A percentile compares a stretch with the other conserved stretches of the same genome.
Evolutionary conservation across 1,139 yeast genomes (phyloP).

Genomic region (Hyphopichia fennica): DNA sequence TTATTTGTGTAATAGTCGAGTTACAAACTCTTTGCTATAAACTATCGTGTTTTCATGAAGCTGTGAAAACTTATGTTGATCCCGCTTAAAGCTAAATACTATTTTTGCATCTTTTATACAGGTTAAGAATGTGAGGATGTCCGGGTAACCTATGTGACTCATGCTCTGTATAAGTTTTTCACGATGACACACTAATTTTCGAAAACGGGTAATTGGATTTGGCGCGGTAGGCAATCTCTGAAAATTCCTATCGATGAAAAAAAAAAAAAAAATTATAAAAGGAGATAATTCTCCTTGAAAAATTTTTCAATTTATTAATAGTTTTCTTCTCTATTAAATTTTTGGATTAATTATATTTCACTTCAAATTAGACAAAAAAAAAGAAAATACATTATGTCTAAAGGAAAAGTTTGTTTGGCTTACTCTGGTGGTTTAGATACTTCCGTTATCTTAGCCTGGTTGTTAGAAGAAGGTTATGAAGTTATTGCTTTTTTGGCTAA

Average conservation of each 20-base stretch:
- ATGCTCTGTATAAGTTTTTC: no score
- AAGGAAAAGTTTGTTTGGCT: conserved; percentile 98
- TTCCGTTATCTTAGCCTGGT: conserved; percentile 96
- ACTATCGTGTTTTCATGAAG: no score
- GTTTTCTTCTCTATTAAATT: conserved; percentile 14
- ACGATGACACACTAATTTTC: conserved; percentile 16
- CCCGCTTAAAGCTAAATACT: no score
- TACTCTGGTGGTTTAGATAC: conserved; percentile 99
- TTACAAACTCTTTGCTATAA: no score
- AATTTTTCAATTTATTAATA: background rate
- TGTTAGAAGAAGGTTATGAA: conserved; percentile 95
- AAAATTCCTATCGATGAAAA: conserved; percentile 15
- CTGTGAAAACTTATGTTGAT: no score
- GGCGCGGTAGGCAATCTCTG: conserved; percentile 29
- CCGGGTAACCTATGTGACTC: background rate
- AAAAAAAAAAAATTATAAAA: background rate
- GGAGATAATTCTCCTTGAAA: conserved; percentile 7
- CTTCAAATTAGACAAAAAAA: no score
- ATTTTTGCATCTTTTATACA: background rate
- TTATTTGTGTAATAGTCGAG: no score
- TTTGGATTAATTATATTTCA: conserved; percentile 3
- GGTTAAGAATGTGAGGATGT: background rate
- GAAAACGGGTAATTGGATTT: conserved; percentile 36
- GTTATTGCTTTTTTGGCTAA: conserved; percentile 97
- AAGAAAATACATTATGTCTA: conserved; percentile 57